Conservation (phyloP, 2,329 filamentous ascomycete species). For the Penicillium sp. region DNA sequence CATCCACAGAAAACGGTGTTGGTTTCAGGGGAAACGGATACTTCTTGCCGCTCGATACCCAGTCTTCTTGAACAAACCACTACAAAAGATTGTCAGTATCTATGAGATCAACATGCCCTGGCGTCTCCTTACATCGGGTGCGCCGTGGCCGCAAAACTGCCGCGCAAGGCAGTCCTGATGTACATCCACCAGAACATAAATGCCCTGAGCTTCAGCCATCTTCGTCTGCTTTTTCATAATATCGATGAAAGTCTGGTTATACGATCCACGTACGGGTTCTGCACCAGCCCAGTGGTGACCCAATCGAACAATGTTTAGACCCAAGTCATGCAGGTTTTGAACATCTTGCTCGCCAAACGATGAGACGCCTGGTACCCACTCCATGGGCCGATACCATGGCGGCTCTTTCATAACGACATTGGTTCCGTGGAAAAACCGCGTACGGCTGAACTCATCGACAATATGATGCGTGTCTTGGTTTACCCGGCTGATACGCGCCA, state of each 20-base stretch:
- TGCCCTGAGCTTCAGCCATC: constrained; percentile 16
- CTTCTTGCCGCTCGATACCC: constrained; percentile 13
- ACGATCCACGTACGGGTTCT: constrained; percentile 14
- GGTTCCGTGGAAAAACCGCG: constrained; percentile 21
- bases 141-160: constrained; percentile 15
- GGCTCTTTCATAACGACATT: constrained; percentile 23
- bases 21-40: constrained; percentile 17
- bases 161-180: constrained; percentile 15
- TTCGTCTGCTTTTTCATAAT: constrained; percentile 19
- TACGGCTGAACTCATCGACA: constrained; percentile 17
- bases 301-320: constrained; percentile 14
- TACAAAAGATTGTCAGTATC: constrained; percentile 6
- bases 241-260: constrained; percentile 19
- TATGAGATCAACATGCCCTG: not conserved
- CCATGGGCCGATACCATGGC: constrained; percentile 17
- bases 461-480: constrained; percentile 19
- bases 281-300: constrained; percentile 17
- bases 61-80: constrained; percentile 17
- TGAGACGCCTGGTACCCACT: constrained; percentile 18
- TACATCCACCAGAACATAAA: constrained; percentile 19
- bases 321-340: constrained; percentile 16
- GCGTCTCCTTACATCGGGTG: constrained; percentile 14
- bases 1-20: constrained; percentile 11
- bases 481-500: constrained; percentile 15
- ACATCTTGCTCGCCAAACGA: constrained; percentile 19